phyloP scores from a whole-genome alignment of 495 filamentous ascomycete species.

The Neurospora terricola region DNA sequence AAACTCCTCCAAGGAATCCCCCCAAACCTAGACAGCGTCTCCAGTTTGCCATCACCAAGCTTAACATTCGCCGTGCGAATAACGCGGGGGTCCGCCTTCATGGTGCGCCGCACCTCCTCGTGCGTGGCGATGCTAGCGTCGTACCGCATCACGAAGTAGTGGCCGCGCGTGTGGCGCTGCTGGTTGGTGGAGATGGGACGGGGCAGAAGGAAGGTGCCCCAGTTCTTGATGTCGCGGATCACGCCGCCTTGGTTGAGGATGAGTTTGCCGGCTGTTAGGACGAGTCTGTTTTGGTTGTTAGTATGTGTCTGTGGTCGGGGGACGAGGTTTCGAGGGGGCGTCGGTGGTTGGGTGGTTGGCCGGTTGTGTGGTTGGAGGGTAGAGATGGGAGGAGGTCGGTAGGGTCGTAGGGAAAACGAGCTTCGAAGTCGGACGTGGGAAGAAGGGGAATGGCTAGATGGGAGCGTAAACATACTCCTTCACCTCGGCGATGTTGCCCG shows the following conservation, averaged over 20 bases:
- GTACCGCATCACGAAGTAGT: slow-evolving; percentile 98
- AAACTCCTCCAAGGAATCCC: slow-evolving; percentile 43
- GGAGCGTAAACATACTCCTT: slow-evolving; percentile 62
- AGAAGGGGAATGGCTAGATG: background rate
- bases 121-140: slow-evolving; percentile 65
- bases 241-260: slow-evolving; percentile 82
- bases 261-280: slow-evolving; percentile 70
- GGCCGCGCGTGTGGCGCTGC: slow-evolving; percentile 66
- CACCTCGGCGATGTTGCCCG: slow-evolving; percentile 77
- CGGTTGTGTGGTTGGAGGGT: no score
- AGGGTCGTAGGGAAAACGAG: no score
- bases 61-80: slow-evolving; percentile 79
- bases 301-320: background rate
- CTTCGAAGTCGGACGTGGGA: background rate
- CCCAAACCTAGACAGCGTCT: slow-evolving; percentile 54
- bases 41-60: slow-evolving; percentile 65
- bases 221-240: slow-evolving; percentile 85
- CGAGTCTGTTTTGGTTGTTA: slow-evolving; percentile 51
- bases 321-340: no score
- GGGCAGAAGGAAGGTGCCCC: slow-evolving; percentile 83
- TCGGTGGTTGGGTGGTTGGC: no score
- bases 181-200: slow-evolving; percentile 65
- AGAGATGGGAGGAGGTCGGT: no score
- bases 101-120: slow-evolving; percentile 56
- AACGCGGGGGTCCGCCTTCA: slow-evolving; percentile 85